These are phyloP conservation scores for Massospora cicadina DNA, from an alignment of 371 early-diverging fungal species.

Conservation along the genomic window DNA sequence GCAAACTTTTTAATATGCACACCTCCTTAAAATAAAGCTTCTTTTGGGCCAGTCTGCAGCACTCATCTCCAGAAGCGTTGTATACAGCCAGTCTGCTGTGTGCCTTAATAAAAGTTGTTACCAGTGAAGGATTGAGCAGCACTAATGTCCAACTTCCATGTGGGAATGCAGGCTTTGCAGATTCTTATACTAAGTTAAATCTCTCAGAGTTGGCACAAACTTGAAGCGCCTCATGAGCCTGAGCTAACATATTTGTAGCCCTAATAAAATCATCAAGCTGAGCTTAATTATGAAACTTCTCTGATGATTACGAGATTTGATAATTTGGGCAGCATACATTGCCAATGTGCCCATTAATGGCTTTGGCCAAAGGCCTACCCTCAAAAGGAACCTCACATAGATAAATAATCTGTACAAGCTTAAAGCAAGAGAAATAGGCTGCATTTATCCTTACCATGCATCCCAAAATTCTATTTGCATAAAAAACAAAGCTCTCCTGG, in stretches of 20 bases:
- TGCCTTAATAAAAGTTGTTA: slow-evolving; percentile 25
- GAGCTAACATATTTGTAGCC: slow-evolving; percentile 21
- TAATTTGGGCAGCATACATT: slow-evolving; percentile 35
- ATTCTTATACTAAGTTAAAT: slow-evolving; percentile 17
- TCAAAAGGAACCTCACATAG: slow-evolving; percentile 20
- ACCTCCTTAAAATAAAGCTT: slow-evolving; percentile 37
- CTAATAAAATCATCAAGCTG: slow-evolving; percentile 33
- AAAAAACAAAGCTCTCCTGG: background rate
- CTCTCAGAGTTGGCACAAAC: slow-evolving; percentile 13
- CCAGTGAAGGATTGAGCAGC: slow-evolving; percentile 8
- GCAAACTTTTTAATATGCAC: slow-evolving; percentile 29
- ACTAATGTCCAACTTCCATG: slow-evolving; percentile 12
- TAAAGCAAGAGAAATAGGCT: slow-evolving; percentile 16
- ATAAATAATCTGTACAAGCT: slow-evolving; percentile 28
- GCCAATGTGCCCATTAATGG: slow-evolving; percentile 34
- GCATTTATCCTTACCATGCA: background rate
- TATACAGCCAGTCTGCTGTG: slow-evolving; percentile 44
- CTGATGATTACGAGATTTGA: slow-evolving; percentile 22
- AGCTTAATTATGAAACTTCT: slow-evolving; percentile 28
- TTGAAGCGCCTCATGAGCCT: slow-evolving; percentile 18
- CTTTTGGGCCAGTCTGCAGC: slow-evolving; percentile 29
- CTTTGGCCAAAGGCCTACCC: slow-evolving; percentile 23
- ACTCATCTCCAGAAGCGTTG: slow-evolving; percentile 34
- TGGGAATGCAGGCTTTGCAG: slow-evolving; percentile 18
- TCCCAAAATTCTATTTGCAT: background rate